phyloP scores from a whole-genome alignment of 768 basidiomycete genomes.

The Rhodotorula kratochvilovae region DNA sequence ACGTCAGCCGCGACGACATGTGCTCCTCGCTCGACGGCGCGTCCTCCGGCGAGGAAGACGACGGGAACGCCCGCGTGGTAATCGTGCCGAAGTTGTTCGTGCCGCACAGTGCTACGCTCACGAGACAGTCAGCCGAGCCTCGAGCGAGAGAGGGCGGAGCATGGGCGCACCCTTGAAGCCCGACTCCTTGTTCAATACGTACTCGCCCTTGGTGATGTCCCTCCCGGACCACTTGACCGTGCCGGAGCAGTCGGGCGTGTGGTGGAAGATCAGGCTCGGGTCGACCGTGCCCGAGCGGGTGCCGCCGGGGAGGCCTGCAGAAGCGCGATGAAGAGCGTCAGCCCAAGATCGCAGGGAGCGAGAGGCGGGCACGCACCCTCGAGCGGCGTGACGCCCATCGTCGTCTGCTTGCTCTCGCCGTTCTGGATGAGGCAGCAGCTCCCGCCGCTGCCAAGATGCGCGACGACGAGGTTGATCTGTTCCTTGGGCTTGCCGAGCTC shows the following conservation, averaged over 20 bases:
- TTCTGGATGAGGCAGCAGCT: slow-evolving; percentile 69
- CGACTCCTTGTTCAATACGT: slow-evolving; percentile 53
- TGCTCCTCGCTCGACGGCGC: slow-evolving; percentile 50
- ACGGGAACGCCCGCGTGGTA: slow-evolving; percentile 35
- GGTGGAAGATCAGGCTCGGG: slow-evolving; percentile 82
- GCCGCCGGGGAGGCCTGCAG: slow-evolving; percentile 67
- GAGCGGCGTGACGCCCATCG: slow-evolving; percentile 89
- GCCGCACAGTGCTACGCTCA: slow-evolving; percentile 35
- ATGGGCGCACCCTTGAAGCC: slow-evolving; percentile 58
- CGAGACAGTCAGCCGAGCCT: neutral
- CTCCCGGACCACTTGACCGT: slow-evolving; percentile 52
- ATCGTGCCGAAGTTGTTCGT: slow-evolving; percentile 66
- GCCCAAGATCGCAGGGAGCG: too few relatives aligned
- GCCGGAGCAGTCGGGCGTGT: slow-evolving; percentile 61
- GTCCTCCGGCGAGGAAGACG: slow-evolving; percentile 24
- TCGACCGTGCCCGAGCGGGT: slow-evolving; percentile 80
- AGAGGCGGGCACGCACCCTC: slow-evolving; percentile 49
- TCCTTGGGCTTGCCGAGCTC: slow-evolving; percentile 58
- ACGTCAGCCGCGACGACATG: slow-evolving; percentile 57
- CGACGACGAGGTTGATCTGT: slow-evolving; percentile 67
- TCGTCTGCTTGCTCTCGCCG: slow-evolving; percentile 72
- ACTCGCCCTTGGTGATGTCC: slow-evolving; percentile 50
- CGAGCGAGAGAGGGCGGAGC: neutral
- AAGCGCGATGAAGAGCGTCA: neutral
- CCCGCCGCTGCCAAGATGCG: slow-evolving; percentile 88